phyloP scores from a whole-genome alignment of 306 rosid species.

The Prunus padus region DNA sequence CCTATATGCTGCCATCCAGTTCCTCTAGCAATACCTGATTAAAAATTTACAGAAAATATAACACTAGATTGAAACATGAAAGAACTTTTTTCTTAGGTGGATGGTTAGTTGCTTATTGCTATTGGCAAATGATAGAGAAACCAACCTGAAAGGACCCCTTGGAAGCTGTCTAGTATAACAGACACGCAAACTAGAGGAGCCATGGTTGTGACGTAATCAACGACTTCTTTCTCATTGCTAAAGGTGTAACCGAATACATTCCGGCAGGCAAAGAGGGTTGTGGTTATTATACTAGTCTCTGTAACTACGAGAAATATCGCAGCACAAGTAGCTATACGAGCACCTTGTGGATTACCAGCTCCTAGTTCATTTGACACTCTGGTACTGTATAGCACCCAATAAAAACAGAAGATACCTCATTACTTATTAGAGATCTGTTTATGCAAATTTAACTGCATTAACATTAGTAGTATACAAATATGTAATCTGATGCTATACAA shows the following conservation, averaged over 20 bases:
- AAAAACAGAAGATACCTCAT: neutral
- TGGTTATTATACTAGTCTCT: constrained; percentile 41
- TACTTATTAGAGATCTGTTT: neutral
- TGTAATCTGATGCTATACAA: neutral
- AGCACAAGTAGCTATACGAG: constrained; percentile 50
- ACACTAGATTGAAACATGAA: neutral
- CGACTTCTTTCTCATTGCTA: constrained; percentile 66
- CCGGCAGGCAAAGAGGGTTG: constrained; percentile 46
- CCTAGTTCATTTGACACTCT: constrained; percentile 80
- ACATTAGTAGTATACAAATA: neutral
- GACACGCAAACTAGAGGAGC: constrained; percentile 59
- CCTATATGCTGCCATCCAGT: constrained; percentile 82
- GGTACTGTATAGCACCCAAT: constrained; percentile 34
- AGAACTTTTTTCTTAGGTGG: neutral
- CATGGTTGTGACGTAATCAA: constrained; percentile 63
- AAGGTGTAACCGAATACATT: constrained; percentile 52
- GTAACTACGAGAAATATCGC: constrained; percentile 38
- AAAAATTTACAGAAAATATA: neutral
- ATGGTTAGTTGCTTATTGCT: neutral
- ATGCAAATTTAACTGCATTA: neutral
- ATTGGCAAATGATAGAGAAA: no score
- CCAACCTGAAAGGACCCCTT: constrained; percentile 65
- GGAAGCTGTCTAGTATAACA: constrained; percentile 53
- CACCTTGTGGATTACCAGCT: constrained; percentile 59
- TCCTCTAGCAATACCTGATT: constrained; percentile 64